phyloP scores from a whole-genome alignment of 805 yeast genomes.

The Scheffersomyces lignosus region DNA sequence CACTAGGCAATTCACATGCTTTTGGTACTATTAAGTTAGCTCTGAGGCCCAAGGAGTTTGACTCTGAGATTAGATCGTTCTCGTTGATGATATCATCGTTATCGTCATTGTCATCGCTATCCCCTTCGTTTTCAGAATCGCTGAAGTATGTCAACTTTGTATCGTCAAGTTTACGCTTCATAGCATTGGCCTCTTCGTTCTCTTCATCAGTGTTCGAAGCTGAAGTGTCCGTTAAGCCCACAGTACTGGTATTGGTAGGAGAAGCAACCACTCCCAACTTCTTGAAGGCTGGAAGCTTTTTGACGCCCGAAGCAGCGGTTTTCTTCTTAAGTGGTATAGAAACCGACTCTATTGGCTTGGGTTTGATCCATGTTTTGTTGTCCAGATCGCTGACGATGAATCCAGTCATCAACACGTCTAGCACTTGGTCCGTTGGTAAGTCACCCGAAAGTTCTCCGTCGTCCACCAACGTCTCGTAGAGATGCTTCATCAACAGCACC shows the following conservation, averaged over 20 bases:
- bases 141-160: conserved; percentile 57
- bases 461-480: conserved; percentile 39
- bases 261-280: conserved; percentile 6
- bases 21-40: conserved; percentile 55
- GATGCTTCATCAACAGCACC: conserved; percentile 35
- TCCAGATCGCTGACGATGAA: conserved; percentile 45
- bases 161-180: conserved; percentile 44
- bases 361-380: conserved; percentile 54
- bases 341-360: conserved; percentile 33
- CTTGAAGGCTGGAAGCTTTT: conserved; percentile 20
- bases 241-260: conserved; percentile 10
- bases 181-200: conserved; percentile 38
- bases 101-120: conserved; percentile 59
- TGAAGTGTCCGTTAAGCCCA: conserved; percentile 47
- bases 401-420: conserved; percentile 69
- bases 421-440: conserved; percentile 47
- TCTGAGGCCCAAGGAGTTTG: conserved; percentile 14
- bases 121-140: conserved; percentile 49
- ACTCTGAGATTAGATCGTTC: conserved; percentile 36
- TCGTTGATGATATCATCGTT: conserved; percentile 37
- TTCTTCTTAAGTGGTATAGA: conserved; percentile 35
- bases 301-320: conserved; percentile 8
- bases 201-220: conserved; percentile 40
- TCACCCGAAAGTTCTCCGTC: conserved; percentile 55
- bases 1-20: conserved; percentile 52